Evolutionary conservation across 108 stramenopile species (phyloP), one percentile per base, ranked within the genome.

Genomic region (Stephanodiscus triporus): DNA sequence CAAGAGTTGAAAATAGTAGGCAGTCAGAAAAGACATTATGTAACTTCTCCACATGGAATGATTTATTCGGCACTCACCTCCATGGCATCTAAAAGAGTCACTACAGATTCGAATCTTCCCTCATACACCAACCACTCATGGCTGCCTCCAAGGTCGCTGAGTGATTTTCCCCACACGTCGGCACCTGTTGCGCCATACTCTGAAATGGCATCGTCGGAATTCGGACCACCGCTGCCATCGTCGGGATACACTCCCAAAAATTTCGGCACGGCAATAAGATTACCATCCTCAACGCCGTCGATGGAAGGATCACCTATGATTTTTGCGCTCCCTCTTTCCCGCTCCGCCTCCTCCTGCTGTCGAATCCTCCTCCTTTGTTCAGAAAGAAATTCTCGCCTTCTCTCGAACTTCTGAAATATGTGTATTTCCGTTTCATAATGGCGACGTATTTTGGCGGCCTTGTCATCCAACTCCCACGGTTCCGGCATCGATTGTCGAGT

Each of bases 341-440:
- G 34, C 81, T 49, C 40, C 30, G 48, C 82, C 59, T 53, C 68
- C 66, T 61, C 72, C 68, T 16, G 57, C 19, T 71, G 45, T 13
- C 37, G 55, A 2, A 30, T 24, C 42, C 45, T 40, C 17, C 56
- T 42, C 26, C 57, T 56, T 17, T 55, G 53, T 37, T 34, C 38
- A 14, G 27, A 16, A 30, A 43, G 45, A 9, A 70, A 58, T 19
- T 40, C 55, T 42, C 73, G 73, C 56, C 60, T 59, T 27, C 68
- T 51, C 43, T 78, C 59, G 63, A 94, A 66, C 66, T 89, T 89
- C 27, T 65, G 53, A 50, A 86, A 86, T 66, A 86, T 87, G 57
- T 94, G 90, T 19, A 74, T 53, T 81, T 94, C 92, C 1, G 87
- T 86, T 20, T 90, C 71, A 68, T 80, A 86, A 55, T 94, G 91